A percentile compares a stretch with the other conserved stretches of the same genome.
Conservation (phyloP, 352 stramenopile genomes). For the Globisporangium echinulatum region DNA sequence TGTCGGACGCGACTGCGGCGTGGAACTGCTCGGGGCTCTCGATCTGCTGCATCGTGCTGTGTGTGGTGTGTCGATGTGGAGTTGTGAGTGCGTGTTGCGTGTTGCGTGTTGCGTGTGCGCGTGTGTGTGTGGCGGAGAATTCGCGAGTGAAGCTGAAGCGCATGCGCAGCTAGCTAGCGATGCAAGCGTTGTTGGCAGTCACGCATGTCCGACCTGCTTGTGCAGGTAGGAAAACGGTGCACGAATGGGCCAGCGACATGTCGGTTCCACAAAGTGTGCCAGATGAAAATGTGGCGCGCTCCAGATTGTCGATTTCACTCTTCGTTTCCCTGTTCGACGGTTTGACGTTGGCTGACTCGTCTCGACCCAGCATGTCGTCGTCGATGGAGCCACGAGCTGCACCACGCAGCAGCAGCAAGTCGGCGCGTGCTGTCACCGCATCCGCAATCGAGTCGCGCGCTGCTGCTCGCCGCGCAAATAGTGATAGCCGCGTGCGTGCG, state of each 20-base stretch:
- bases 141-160: constrained; percentile 9
- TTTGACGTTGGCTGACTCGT: neutral
- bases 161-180: neutral
- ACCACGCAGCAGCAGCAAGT: neutral
- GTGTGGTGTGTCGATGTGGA: neutral
- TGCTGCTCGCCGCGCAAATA: neutral
- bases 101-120: constrained; percentile 2
- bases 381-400: neutral
- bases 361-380: neutral
- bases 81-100: constrained; percentile 3
- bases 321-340: neutral
- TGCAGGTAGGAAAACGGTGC: too few species aligned
- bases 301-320: neutral
- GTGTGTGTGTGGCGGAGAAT: neutral
- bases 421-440: too few species aligned
- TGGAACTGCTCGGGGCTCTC: constrained; percentile 35
- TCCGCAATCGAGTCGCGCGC: too few species aligned
- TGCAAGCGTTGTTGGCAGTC: too few species aligned
- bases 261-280: neutral
- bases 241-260: neutral
- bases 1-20: constrained; percentile 26
- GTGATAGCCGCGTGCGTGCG: neutral
- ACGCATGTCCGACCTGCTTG: neutral
- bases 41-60: constrained; percentile 27
- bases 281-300: neutral